Conservation (phyloP, 805 yeast species). For the Yamadazyma scolyti region DNA sequence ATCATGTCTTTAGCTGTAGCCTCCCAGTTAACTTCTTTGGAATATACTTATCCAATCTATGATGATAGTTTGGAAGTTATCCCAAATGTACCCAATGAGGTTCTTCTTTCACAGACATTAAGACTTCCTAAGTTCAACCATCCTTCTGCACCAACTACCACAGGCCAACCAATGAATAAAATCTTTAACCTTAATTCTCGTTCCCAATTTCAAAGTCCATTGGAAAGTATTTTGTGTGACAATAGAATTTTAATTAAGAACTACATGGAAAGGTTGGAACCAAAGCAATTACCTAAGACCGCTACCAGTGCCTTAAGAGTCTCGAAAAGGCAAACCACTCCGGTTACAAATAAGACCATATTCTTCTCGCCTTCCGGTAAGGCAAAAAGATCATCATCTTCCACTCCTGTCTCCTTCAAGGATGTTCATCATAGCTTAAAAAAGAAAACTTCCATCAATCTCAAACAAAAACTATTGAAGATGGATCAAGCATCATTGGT, state of each 20-base stretch:
- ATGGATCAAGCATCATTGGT: constrained; percentile 14
- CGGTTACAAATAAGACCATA: constrained; percentile 20
- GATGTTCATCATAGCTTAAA: constrained; percentile 15
- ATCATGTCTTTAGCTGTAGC: no score
- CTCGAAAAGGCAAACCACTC: constrained; percentile 5
- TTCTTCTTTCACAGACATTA: constrained; percentile 15
- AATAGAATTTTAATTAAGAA: constrained; percentile 1
- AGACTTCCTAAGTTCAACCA: constrained; percentile 13
- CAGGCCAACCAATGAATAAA: constrained; percentile 4
- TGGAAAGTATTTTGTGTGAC: constrained; percentile 1
- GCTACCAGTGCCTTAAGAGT: constrained; percentile 1
- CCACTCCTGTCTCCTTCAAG: constrained; percentile 25
- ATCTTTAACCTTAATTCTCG: neutral
- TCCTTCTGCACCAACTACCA: constrained; percentile 1
- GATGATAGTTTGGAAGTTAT: constrained; percentile 7
- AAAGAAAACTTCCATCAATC: constrained; percentile 9
- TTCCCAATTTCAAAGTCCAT: neutral
- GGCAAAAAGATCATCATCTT: constrained; percentile 15
- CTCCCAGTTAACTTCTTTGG: constrained; percentile 8
- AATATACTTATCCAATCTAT: constrained; percentile 12
- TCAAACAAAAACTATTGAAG: constrained; percentile 11
- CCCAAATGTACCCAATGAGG: constrained; percentile 13
- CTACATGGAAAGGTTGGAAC: constrained; percentile 1
- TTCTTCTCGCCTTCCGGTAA: constrained; percentile 26
- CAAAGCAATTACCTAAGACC: constrained; percentile 4